Evolutionary conservation across 805 yeast species (phyloP), one percentile per base, ranked within the genome.

Genomic region (Candida hispaniensis): DNA sequence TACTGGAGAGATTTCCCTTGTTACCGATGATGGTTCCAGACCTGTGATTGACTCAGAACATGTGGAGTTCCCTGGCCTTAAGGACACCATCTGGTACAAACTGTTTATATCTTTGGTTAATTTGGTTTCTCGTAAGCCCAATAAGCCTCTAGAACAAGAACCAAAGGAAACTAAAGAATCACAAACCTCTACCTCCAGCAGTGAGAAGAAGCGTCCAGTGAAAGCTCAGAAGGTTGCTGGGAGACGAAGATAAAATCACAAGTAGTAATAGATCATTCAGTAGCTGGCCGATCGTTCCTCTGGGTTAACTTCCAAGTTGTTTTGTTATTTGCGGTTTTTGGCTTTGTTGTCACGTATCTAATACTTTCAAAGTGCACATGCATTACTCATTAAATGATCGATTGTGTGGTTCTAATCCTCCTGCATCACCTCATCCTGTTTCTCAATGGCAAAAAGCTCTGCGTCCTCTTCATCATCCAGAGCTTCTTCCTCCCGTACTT

Each of bases 51-150:
- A 45, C 21, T 39, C 45, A 13, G 49, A 45, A 10, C 55, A 45
- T 14, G 42, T 59, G 21, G 43, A 34, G 18, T 44, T 42, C 35
- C 63, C 66, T 16, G 41, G 45, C 4, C 46, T 60, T 50, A 22
- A 34, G 25, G 55, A 52, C 32, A 58, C 66, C 2, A 14, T 55
- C 12, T 39, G 54, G n/a, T 44, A 46, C 27, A 39, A 30, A 24
- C 26, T 51, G 14, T 58, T 59, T 4, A 10, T 16, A 28, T 36
- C 44, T 44, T 18, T 47, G 2, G 23, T 45, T 26, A 22, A 26
- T 24, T 39, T 38, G 17, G 26, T 47, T 7, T 38, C 46, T 9
- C 49, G 50, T 11, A 34, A 43, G 30, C 28, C 30, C 11, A 15
- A 12, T 9, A 30, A 30, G n/a, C 22, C 18, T 14, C 30, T 24